A percentile compares a stretch with the other conserved stretches of the same genome.
These are phyloP conservation scores for Thalassiosira ordinaria DNA, from an alignment of 352 stramenopile species.

Conservation along the genomic window DNA sequence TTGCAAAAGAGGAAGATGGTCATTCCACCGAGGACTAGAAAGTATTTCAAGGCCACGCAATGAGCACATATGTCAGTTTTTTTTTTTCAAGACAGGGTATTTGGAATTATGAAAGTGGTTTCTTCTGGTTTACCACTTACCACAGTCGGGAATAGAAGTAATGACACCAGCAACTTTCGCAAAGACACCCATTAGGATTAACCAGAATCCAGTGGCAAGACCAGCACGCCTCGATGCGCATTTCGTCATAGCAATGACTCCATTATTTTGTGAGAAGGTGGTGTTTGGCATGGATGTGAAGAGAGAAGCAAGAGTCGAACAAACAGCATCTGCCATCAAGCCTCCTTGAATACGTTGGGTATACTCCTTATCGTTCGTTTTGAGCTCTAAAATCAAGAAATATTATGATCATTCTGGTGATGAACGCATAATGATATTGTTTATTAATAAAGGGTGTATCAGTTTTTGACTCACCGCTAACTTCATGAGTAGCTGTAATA, in stretches of 20 bases:
- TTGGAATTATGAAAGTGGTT: too few species aligned
- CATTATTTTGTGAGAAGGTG: constrained; percentile 85
- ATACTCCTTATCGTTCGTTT: constrained; percentile 60
- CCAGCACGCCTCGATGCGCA: constrained; percentile 76
- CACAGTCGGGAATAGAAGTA: constrained; percentile 80
- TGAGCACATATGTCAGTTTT: too few species aligned
- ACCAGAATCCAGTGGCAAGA: constrained; percentile 69
- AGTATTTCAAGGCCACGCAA: too few species aligned
- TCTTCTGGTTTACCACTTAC: too few species aligned
- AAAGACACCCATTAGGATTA: constrained; percentile 81
- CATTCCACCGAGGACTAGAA: constrained; percentile 82
- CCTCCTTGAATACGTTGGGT: constrained; percentile 70
- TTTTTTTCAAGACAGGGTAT: too few species aligned
- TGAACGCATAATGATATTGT: too few species aligned
- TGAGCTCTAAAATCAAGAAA: constrained; percentile 22
- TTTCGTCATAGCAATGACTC: constrained; percentile 81
- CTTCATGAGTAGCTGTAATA: constrained; percentile 73
- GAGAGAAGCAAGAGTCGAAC: constrained; percentile 71
- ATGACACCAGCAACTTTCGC: constrained; percentile 79
- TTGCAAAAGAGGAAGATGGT: constrained; percentile 83
- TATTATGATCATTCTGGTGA: too few species aligned
- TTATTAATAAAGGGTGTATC: too few species aligned
- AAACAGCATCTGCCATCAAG: constrained; percentile 71
- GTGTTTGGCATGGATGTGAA: constrained; percentile 83
- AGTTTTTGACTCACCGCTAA: constrained; percentile 3